These are phyloP conservation scores for Trichoderma pleuroti DNA, from an alignment of 2,329 filamentous ascomycete species.

Conservation along the genomic window DNA sequence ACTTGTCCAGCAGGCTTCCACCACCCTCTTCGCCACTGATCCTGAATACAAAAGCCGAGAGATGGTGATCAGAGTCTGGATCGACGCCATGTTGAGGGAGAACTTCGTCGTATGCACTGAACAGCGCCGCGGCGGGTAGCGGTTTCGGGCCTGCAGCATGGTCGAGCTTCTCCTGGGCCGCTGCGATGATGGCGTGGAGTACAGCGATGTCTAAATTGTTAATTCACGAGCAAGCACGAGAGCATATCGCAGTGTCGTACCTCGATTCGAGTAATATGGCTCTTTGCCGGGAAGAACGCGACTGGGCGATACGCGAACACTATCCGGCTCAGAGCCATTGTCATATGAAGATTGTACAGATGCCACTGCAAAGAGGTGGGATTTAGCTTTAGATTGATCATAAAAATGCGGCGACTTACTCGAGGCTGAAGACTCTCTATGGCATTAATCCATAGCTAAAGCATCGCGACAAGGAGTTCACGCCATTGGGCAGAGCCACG, in stretches of 20 bases:
- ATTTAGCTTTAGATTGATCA: background rate
- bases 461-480: background rate
- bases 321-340: conserved; percentile 27
- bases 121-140: conserved; percentile 72
- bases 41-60: conserved; percentile 74
- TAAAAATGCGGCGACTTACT: conserved; percentile 21
- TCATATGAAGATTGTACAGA: conserved; percentile 27
- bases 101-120: conserved; percentile 74
- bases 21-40: conserved; percentile 64
- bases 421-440: conserved; percentile 30
- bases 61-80: conserved; percentile 69
- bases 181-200: conserved; percentile 70
- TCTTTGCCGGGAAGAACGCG: conserved; percentile 30
- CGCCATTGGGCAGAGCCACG: background rate
- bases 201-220: conserved; percentile 66
- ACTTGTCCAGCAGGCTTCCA: conserved; percentile 62
- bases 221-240: background rate
- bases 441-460: conserved; percentile 33
- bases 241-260: conserved; percentile 33
- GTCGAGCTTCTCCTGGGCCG: conserved; percentile 63
- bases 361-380: conserved; percentile 24
- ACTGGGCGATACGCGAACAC: conserved; percentile 30
- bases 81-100: conserved; percentile 68
- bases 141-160: conserved; percentile 57
- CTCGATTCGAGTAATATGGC: conserved; percentile 58